Percentiles rank a stretch among this genome's conserved stretches.
phyloP scores from a whole-genome alignment of 2,329 filamentous ascomycete species.

The Beauveria medogensis region DNA sequence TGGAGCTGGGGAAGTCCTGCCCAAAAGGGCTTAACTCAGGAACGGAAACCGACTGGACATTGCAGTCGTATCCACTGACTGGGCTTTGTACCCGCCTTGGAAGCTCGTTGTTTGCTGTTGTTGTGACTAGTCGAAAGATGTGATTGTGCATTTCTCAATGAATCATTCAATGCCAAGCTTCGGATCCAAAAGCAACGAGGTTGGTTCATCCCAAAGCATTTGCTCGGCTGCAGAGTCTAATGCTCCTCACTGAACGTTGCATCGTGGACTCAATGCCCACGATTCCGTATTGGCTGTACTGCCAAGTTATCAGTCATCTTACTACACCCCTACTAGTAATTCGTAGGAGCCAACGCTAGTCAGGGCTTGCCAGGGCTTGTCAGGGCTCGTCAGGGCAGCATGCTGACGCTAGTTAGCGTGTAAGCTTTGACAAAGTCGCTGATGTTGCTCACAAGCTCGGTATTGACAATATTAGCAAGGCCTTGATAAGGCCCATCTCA shows the following conservation, averaged over 20 bases:
- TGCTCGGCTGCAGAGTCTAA: too few relatives aligned
- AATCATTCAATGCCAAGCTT: too few relatives aligned
- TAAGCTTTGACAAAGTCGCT: constrained; percentile 4
- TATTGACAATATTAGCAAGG: background rate
- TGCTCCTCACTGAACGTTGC: too few relatives aligned
- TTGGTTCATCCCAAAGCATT: too few relatives aligned
- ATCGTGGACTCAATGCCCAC: too few relatives aligned
- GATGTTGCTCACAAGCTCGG: background rate
- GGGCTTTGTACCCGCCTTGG: background rate
- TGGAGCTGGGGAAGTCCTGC: constrained; percentile 11
- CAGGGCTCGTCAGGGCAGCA: constrained; percentile 8
- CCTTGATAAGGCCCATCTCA: background rate
- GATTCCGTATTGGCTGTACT: background rate
- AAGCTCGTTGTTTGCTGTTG: background rate
- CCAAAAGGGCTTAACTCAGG: constrained; percentile 10
- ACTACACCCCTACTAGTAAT: constrained; percentile 2
- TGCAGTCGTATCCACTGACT: background rate
- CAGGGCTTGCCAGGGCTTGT: constrained; percentile 3
- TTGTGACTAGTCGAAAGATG: background rate
- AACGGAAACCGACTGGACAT: background rate
- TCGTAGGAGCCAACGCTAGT: background rate
- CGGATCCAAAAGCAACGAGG: too few relatives aligned
- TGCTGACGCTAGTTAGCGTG: background rate
- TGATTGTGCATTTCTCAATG: too few relatives aligned
- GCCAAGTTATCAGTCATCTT: constrained; percentile 5